Evolutionary conservation across 129 eudicot species (phyloP), one percentile per base, ranked within the genome.

Genomic region (Mikania micrantha): DNA sequence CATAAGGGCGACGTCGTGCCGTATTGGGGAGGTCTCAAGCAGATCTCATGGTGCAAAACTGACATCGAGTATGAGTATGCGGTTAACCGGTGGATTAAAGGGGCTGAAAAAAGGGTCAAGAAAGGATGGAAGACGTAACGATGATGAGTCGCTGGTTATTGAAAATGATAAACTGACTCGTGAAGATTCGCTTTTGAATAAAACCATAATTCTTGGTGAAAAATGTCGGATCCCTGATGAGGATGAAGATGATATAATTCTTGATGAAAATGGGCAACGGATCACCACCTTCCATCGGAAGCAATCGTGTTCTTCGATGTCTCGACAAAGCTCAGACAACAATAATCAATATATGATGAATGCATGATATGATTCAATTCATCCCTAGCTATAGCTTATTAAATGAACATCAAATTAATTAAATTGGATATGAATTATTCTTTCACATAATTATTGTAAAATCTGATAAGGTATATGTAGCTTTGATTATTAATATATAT

Each of bases 161-260:
- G 70, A 71, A 7, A 48, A 69, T 11, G 79, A 69, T 39, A 65
- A 73, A 67, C 38, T 78, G 50, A 79, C 77, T n/a, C 84, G 80
- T 0, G 86, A 81, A 64, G 95, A 90, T 36, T 87, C 92, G 1
- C 69, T 90, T 41, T 90, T 87, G 85, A 85, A 85, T 69, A 90
- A 87, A 60, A 74, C 82, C 9, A 90, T 90, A 11, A 87, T 90
- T 21, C 69, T 90, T 58, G 97, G 97, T 9, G 96, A 75, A 59
- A 85, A 77, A 72, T 89, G 94, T 66, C 74, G 68, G 56, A 79
- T 89, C 11, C 93, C 85, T 1, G 80, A 83, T 15, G 89, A 84
- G 25, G 88, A 85, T 2, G 95, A 87, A 2, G 86, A 81, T 10
- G 64, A 76, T 0, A 71, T 79, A 3, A 45, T 84, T 59, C 81